A percentile compares a stretch with the other conserved stretches of the same genome.
Conservation (phyloP, 306 rosid species). For the Lablab purpureus region DNA sequence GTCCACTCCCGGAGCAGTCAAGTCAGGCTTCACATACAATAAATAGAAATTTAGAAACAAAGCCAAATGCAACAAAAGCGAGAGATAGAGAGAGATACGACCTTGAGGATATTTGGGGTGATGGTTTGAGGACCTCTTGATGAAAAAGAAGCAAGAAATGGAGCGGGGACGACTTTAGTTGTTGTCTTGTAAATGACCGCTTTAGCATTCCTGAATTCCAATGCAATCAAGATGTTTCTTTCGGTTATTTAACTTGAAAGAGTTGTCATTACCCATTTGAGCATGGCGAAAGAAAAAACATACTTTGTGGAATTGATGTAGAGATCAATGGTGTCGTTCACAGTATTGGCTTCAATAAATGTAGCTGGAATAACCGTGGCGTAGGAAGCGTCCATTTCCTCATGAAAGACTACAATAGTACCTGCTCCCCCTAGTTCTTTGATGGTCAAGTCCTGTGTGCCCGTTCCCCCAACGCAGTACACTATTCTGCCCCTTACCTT, state of each 20-base stretch:
- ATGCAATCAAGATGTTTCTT: not conserved
- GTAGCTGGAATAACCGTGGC: constrained; percentile 61
- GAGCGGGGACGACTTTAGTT: constrained; percentile 52
- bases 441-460: constrained; percentile 57
- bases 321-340: constrained; percentile 49
- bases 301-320: constrained; percentile 88
- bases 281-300: not conserved
- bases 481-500: constrained; percentile 78
- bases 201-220: constrained; percentile 56
- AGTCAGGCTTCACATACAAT: constrained; percentile 65
- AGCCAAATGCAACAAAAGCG: constrained; percentile 1
- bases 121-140: constrained; percentile 76
- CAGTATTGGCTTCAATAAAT: constrained; percentile 44
- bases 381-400: constrained; percentile 48
- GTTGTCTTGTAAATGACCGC: constrained; percentile 67
- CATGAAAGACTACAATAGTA: constrained; percentile 53
- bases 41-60: constrained; percentile 14
- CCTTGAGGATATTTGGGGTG: constrained; percentile 73
- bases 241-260: not conserved
- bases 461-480: constrained; percentile 58
- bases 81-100: not conserved
- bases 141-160: constrained; percentile 76
- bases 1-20: constrained; percentile 85
- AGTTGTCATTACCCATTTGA: not conserved
- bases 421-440: constrained; percentile 65